Evolutionary conservation across 2,329 filamentous ascomycete species (phyloP), one percentile per base, ranked within the genome.

Genomic region (Cladophialophora exuberans): DNA sequence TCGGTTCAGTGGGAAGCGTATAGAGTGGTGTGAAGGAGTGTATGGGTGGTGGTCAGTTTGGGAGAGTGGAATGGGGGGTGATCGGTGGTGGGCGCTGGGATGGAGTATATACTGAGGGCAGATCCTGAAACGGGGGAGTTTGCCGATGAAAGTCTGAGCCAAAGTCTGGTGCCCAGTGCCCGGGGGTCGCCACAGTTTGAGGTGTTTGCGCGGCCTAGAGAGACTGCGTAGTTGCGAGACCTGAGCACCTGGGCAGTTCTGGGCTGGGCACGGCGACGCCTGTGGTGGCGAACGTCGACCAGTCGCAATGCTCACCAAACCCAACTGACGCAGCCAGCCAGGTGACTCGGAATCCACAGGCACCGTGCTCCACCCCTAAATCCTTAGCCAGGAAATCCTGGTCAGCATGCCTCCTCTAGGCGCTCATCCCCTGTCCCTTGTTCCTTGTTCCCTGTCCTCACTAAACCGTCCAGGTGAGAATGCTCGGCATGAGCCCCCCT

Each of bases 41-140:
- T 31, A 20, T 31, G 5, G 39, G 22, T 26, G 18, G 22, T 15
- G n/a, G 42, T 41, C 18, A 23, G 52, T 44, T 42, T 46, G 18
- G 45, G 53, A 26, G 36, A 6, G 17, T 44, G 35, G 28, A 20
- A 31, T 54, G n/a, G 7, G 23, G 22, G 51, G 17, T 45, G 30
- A 25, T 22, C 20, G 22, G 25, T 55, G 51, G 47, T 51, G 46
- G 55, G 52, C 43, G 38, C 36, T 31, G 20, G n/a, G 52, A 53
- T 48, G 55, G 51, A 55, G 58, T 61, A 57, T 61, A 61, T 61
- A 52, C 51, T n/a, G n/a, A 57, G 17, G 36, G 38, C 31, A 33
- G 28, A 28, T 41, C 43, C 42, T 52, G 51, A 55, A 56, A 56
- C 52, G 56, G 56, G 52, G 51, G 35, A 44, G 54, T 47, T 56